Evolutionary conservation across 352 stramenopile species (phyloP), one percentile per base, ranked within the genome.

Genomic region (Phytophthora palmivora): DNA sequence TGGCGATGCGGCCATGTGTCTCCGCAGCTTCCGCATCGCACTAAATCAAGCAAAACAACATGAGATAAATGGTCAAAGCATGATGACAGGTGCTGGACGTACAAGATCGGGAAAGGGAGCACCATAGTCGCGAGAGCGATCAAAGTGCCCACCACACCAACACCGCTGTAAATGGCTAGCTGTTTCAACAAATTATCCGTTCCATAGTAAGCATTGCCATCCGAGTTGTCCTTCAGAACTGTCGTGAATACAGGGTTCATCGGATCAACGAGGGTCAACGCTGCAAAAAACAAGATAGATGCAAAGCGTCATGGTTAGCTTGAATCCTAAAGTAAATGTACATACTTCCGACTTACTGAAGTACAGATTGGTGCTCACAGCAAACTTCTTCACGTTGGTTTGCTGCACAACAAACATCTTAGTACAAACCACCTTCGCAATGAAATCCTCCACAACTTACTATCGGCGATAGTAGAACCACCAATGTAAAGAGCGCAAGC

Each of bases 371-470:
- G 81, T 89, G 54, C 79, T 82, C 11, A 92, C 72, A 11, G 83
- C 80, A 38, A 91, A 94, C 49, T 89, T 92, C 58, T 94, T 89
- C 6, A 88, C 78, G 32, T 90, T 94, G 14, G 37, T 65, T 75
- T 87, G 68, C 72, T 84, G 19, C 18, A 39, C 32, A 44, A 46
- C 3, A 49, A 38, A 48, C 34, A 16, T 12, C 7, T 65, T 43
- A 62, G 32, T 2, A 39, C 7, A 18, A 28, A 32, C 15, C 15
- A 48, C 36, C 19, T 22, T 8, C 12, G 14, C 32, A 22, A 62
- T 48, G 11, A 34, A 2, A 14, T 11, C 10, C 21, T 22, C 11
- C 12, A 14, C 24, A 22, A 64, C 52, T 33, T 65, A 84, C 79
- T 51, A 92, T 77, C 0, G 84, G 84, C 19, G 72, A 76, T 7